Evolutionary conservation across 345 rosid species (phyloP).

Genomic region (Geranium brycei): DNA sequence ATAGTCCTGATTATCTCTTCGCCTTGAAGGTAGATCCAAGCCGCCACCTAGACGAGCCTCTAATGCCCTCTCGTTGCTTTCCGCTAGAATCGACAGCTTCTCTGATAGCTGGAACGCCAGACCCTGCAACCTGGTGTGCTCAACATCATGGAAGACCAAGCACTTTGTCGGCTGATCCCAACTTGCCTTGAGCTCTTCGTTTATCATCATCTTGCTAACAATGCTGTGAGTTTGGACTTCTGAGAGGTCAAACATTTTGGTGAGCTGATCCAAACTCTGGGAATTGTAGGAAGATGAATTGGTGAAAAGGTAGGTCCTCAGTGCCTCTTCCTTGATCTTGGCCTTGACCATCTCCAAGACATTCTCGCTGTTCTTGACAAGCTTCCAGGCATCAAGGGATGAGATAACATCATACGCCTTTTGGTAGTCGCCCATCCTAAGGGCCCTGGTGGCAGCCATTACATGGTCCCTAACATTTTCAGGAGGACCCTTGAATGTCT

Average conservation of each 20-base stretch:
- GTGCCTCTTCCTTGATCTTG: constrained; percentile 78
- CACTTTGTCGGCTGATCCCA: constrained; percentile 88
- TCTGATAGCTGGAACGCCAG: constrained; percentile 76
- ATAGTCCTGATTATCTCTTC: constrained; percentile 61
- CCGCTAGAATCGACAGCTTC: constrained; percentile 53
- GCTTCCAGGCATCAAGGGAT: constrained; percentile 77
- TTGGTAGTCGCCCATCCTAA: constrained; percentile 58
- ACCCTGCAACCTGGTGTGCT: constrained; percentile 56
- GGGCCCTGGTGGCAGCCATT: constrained; percentile 77
- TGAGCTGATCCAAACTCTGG: constrained; percentile 50
- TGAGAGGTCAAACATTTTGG: constrained; percentile 67
- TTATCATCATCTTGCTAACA: constrained; percentile 82
- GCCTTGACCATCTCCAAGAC: constrained; percentile 61
- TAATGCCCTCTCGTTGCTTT: constrained; percentile 68
- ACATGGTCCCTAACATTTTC: constrained; percentile 86
- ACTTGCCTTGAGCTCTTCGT: constrained; percentile 58
- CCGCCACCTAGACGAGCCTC: constrained; percentile 58
- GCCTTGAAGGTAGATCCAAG: constrained; percentile 46
- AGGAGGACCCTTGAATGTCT: constrained; percentile 69
- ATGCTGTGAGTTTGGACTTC: constrained; percentile 43
- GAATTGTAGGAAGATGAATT: constrained; percentile 50
- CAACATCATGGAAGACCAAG: constrained; percentile 59
- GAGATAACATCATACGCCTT: constrained; percentile 48
- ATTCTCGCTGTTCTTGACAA: constrained; percentile 40
- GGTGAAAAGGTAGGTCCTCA: constrained; percentile 66